phyloP scores from a whole-genome alignment of 371 early-diverging fungal species.

The Lichtheimia corymbifera region DNA sequence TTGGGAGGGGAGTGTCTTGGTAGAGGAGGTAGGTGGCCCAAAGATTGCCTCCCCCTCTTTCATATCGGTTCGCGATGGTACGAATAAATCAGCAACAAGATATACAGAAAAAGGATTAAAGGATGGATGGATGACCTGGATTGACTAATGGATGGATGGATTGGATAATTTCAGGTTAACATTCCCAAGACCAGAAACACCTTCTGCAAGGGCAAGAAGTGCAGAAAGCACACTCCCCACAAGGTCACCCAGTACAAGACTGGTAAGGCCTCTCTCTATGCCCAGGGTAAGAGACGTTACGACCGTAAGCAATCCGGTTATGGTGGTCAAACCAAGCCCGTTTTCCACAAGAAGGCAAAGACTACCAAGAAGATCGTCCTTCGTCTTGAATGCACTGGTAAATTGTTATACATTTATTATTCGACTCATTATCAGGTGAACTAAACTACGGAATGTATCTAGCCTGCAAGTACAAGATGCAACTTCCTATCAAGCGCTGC shows the following conservation, averaged over 20 bases:
- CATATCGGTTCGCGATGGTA: conserved; percentile 6
- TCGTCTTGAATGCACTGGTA: conserved; percentile 94
- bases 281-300: conserved; percentile 85
- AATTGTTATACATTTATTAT: not conserved
- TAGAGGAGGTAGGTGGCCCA: conserved; percentile 1
- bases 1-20: not conserved
- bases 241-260: conserved; percentile 99
- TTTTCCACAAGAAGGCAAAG: conserved; percentile 95
- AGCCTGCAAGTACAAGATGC: conserved; percentile 95
- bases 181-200: conserved; percentile 98
- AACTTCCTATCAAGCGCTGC: conserved; percentile 96
- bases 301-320: conserved; percentile 88
- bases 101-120: not conserved
- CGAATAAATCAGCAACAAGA: conserved; percentile 6
- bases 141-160: conserved; percentile 17
- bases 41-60: conserved; percentile 4
- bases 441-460: not conserved
- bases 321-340: conserved; percentile 99
- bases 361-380: conserved; percentile 99
- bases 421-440: not conserved
- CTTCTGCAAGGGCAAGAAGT: conserved; percentile 95
- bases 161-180: conserved; percentile 77
- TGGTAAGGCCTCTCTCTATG: conserved; percentile 97
- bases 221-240: conserved; percentile 98
- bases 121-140: conserved; percentile 9